These are phyloP conservation scores for Zelonia costaricensis DNA, from an alignment of 208 protist species.

Conservation along the genomic window DNA sequence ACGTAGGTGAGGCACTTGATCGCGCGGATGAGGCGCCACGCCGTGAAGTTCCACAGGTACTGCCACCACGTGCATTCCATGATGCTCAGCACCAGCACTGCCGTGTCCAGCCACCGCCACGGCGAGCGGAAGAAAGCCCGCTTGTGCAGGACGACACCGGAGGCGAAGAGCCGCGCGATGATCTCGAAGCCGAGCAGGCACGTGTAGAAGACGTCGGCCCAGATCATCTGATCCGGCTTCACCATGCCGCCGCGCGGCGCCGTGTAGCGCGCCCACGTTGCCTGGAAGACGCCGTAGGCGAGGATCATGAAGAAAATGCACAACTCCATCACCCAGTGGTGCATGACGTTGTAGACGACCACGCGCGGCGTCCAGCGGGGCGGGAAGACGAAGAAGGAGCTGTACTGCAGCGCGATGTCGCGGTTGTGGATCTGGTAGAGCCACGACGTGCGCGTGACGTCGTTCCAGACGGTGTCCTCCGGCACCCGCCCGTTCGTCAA, in stretches of 20 bases:
- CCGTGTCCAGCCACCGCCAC: conserved; percentile 93
- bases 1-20: conserved; percentile 84
- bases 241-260: conserved; percentile 26
- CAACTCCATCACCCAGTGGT: conserved; percentile 89
- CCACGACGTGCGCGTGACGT: conserved; percentile 51
- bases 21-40: conserved; percentile 83
- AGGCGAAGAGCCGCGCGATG: conserved; percentile 81
- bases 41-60: conserved; percentile 83
- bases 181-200: conserved; percentile 83
- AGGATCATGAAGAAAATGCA: conserved; percentile 76
- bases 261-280: conserved; percentile 74
- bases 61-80: conserved; percentile 77
- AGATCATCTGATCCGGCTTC: conserved; percentile 73
- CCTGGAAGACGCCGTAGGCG: conserved; percentile 86
- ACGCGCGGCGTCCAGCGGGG: conserved; percentile 79
- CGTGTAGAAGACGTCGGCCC: conserved; percentile 89
- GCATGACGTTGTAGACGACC: conserved; percentile 89
- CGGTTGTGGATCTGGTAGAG: conserved; percentile 82
- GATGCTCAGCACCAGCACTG: conserved; percentile 80
- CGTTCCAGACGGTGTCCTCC: conserved; percentile 53
- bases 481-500: conserved; percentile 59
- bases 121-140: conserved; percentile 87
- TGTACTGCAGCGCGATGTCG: conserved; percentile 75
- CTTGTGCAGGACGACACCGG: conserved; percentile 75
- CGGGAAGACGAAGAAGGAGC: conserved; percentile 88